These are phyloP conservation scores for Citrus inodora DNA, from an alignment of 345 rosid genomes.

Conservation along the genomic window DNA sequence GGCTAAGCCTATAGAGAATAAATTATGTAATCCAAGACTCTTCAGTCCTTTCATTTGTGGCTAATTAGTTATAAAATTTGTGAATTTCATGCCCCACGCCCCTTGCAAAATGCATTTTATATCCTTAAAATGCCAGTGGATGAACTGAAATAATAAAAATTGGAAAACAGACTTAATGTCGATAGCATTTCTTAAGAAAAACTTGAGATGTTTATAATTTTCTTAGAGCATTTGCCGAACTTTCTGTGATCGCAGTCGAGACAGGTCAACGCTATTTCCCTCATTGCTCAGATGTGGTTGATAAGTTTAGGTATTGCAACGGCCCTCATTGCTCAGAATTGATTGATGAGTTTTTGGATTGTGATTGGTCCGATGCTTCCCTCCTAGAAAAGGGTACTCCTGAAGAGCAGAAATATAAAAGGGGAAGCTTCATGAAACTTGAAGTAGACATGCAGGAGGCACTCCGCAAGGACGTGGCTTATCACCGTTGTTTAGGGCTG, in stretches of 20 bases:
- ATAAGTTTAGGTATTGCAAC: slow-evolving; percentile 13
- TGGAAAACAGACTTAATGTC: too few relatives aligned
- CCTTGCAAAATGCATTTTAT: background rate
- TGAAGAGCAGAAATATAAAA: slow-evolving; percentile 35
- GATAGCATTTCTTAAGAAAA: too few relatives aligned
- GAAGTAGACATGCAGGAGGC: slow-evolving; percentile 41
- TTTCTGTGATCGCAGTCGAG: slow-evolving; percentile 33
- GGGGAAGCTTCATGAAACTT: slow-evolving; percentile 34
- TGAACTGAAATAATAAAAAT: too few relatives aligned
- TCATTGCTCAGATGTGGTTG: slow-evolving; percentile 39
- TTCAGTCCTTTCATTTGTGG: background rate
- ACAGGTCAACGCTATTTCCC: slow-evolving; percentile 37
- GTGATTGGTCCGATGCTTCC: slow-evolving; percentile 24
- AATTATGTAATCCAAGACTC: background rate
- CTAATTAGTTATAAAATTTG: too few relatives aligned
- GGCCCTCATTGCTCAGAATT: slow-evolving; percentile 36
- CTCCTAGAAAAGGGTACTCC: slow-evolving; percentile 32
- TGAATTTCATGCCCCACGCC: too few relatives aligned
- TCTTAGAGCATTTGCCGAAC: background rate
- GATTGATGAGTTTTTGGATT: slow-evolving; percentile 34
- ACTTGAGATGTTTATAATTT: background rate
- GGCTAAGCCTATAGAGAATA: background rate
- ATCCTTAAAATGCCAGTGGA: background rate
- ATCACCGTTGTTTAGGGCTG: slow-evolving; percentile 11
- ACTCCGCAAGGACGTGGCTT: slow-evolving; percentile 38